Conservation (phyloP, 2,329 filamentous ascomycete species). For the Cladorrhinum sp. region DNA sequence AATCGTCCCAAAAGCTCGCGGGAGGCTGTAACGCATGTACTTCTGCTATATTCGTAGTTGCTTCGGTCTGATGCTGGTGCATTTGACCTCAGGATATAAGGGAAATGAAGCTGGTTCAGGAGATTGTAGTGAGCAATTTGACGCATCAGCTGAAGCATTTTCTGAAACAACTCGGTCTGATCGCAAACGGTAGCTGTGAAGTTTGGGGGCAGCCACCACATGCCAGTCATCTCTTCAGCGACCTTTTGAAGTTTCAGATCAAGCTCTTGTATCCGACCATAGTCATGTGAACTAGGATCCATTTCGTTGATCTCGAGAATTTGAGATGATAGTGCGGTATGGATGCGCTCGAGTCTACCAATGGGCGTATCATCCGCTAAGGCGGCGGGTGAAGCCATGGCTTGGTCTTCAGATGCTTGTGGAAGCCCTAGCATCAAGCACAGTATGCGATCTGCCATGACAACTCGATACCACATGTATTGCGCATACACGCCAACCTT, state of each 20-base stretch:
- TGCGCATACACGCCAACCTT: neutral
- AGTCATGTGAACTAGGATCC: constrained; percentile 17
- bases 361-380: constrained; percentile 6
- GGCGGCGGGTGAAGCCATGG: neutral
- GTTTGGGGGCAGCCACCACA: constrained; percentile 31
- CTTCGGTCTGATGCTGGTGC: neutral
- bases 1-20: constrained; percentile 39
- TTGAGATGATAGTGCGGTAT: constrained; percentile 29
- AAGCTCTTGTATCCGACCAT: constrained; percentile 26
- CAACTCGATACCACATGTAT: neutral
- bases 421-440: constrained; percentile 1
- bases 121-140: constrained; percentile 36
- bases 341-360: constrained; percentile 33
- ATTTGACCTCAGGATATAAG: constrained; percentile 31
- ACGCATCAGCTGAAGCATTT: constrained; percentile 25
- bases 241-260: constrained; percentile 29
- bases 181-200: constrained; percentile 15
- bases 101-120: constrained; percentile 35
- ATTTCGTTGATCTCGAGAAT: constrained; percentile 36
- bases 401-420: neutral
- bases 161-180: constrained; percentile 23
- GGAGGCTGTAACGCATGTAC: constrained; percentile 35
- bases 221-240: constrained; percentile 26
- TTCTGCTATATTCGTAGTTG: constrained; percentile 31
- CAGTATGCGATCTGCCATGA: neutral